A percentile compares a stretch with the other conserved stretches of the same genome.
Evolutionary conservation across 2,329 filamentous ascomycete species (phyloP).

Genomic region (Diaporthe longicolla): DNA sequence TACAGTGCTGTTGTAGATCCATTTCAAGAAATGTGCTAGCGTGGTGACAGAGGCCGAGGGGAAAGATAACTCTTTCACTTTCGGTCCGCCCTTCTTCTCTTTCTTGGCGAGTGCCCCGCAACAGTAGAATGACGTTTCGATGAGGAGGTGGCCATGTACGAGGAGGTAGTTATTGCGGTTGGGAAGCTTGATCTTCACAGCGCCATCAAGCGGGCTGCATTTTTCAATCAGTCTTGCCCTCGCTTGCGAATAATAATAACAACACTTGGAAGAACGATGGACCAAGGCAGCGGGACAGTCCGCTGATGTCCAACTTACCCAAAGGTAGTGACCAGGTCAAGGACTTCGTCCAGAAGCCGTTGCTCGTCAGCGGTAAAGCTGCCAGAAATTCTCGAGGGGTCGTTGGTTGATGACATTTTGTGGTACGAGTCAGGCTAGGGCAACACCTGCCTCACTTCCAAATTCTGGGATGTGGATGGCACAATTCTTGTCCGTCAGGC

Average conservation of each 20-base stretch:
- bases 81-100: background rate
- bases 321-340: background rate
- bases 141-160: background rate
- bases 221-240: background rate
- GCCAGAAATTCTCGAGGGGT: no score
- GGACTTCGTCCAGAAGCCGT: background rate
- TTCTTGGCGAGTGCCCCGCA: background rate
- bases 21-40: background rate
- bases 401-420: background rate
- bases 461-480: background rate
- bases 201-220: background rate
- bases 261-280: background rate
- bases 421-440: no score
- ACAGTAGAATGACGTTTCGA: background rate
- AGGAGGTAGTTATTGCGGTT: background rate
- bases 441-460: no score
- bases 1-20: background rate
- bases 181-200: background rate
- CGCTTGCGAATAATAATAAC: background rate
- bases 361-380: background rate
- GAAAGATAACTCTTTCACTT: background rate
- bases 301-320: background rate
- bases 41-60: background rate
- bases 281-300: background rate
- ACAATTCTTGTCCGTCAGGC: background rate